phyloP scores from a whole-genome alignment of 805 yeast species.

The Ogataea wickerhamii region DNA sequence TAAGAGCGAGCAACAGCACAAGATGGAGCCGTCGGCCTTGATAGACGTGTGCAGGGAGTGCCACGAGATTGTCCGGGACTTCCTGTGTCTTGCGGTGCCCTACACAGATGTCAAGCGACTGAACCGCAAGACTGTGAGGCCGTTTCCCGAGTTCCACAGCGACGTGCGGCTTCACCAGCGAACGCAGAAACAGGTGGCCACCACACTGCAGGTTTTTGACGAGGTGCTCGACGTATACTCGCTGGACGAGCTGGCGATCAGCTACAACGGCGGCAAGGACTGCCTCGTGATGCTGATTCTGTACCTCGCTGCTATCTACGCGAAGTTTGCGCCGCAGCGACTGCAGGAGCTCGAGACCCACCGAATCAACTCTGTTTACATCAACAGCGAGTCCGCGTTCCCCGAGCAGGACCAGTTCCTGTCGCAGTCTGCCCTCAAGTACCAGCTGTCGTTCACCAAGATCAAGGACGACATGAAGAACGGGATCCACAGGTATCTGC shows the following conservation, averaged over 20 bases:
- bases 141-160: conserved; percentile 17
- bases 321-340: conserved; percentile 12
- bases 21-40: conserved; percentile 17
- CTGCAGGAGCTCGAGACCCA: conserved; percentile 21
- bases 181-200: conserved; percentile 26
- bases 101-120: conserved; percentile 5
- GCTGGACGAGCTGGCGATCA: conserved; percentile 60
- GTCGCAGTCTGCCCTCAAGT: conserved; percentile 45
- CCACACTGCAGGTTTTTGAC: conserved; percentile 18
- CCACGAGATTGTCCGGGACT: conserved; percentile 13
- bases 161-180: conserved; percentile 10
- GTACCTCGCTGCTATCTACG: conserved; percentile 53
- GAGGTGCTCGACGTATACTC: conserved; percentile 21
- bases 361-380: conserved; percentile 54
- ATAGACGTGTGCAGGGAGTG: conserved; percentile 23
- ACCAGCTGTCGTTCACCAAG: conserved; percentile 48
- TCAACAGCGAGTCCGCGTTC: conserved; percentile 73
- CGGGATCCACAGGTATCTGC: conserved; percentile 67
- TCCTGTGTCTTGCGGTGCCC: conserved; percentile 13
- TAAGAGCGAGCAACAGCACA: not conserved
- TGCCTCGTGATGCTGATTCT: conserved; percentile 84
- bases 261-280: conserved; percentile 96
- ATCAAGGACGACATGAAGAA: conserved; percentile 49
- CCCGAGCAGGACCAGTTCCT: conserved; percentile 68
- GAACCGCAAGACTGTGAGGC: conserved; percentile 2